phyloP scores from a whole-genome alignment of 192 early-diverging fungal genomes.

The Allomyces macrogynus region DNA sequence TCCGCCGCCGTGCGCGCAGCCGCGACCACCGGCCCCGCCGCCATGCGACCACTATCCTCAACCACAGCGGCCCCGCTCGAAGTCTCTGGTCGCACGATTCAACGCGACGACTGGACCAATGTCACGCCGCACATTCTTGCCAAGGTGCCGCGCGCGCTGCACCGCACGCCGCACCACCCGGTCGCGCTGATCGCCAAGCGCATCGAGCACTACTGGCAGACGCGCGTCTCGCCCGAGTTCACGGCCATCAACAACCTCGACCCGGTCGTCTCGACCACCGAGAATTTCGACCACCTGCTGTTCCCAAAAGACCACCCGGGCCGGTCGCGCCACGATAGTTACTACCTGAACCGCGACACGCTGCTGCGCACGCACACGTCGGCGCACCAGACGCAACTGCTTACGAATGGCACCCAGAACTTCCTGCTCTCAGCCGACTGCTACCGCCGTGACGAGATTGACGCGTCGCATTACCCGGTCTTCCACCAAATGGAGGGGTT shows the following conservation, averaged over 20 bases:
- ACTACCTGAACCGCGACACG: conserved; percentile 62
- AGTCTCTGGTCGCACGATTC: neutral
- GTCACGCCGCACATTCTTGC: conserved; percentile 47
- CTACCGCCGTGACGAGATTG: conserved; percentile 90
- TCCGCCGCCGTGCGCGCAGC: too few relatives aligned
- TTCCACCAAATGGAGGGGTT: conserved; percentile 99
- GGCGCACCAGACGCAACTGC: conserved; percentile 73
- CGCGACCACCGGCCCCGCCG: too few relatives aligned
- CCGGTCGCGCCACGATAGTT: conserved; percentile 66
- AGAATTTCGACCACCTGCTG: conserved; percentile 86
- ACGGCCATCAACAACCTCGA: conserved; percentile 38
- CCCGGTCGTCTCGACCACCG: conserved; percentile 60
- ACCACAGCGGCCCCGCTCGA: neutral
- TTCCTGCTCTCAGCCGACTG: conserved; percentile 92
- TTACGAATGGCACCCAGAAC: conserved; percentile 36
- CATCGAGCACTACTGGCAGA: conserved; percentile 29
- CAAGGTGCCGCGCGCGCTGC: conserved; percentile 54
- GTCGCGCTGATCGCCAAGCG: conserved; percentile 61
- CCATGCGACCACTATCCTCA: too few relatives aligned
- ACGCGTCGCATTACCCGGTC: conserved; percentile 83
- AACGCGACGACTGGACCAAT: conserved; percentile 54
- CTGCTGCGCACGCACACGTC: conserved; percentile 85
- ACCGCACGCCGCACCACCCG: conserved; percentile 61
- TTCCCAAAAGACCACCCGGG: conserved; percentile 66
- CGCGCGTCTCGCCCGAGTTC: conserved; percentile 39